Base-by-base conservation (phyloP, 495 filamentous ascomycete genomes). In the Sporormia fimetaria region DNA sequence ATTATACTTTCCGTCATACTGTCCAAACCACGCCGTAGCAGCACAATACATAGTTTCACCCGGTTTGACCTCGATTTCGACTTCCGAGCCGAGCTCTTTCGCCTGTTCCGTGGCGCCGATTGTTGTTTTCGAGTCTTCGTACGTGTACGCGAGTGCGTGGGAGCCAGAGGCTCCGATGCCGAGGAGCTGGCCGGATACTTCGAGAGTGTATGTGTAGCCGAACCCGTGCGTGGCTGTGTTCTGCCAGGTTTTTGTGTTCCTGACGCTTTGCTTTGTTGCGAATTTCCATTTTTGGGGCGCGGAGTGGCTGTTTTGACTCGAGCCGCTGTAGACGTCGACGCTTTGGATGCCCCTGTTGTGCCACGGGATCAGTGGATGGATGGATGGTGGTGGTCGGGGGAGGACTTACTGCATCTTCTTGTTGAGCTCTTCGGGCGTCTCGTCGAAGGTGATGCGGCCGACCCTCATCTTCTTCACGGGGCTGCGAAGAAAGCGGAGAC, bases 231-330 rank as follows among this genome's bases (percentile, higher is more conserved):
- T 42, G 3, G 31, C 32, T 3, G 45, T 49, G 18, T 23, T 30
- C 20, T 31, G 25, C 26, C 29, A 49, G 4, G 28, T 23, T 33
- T 49, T 49, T 14, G 17, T 31, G 4, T 27, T 29, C 11, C 38
- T 33, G 8, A 21, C 15, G 1, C 31, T 37, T 9, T 37, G 27
- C 9, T 23, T 32, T 28, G 42, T 49, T 1, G 24, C 27, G 33
- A 49, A 49, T n/a, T 31, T 49, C 33, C 37, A 49, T 11, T 37
- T 49, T 27, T 49, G 38, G 32, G 23, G 30, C 25, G n/a, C 33
- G 15, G 30, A 6, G 31, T 30, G 18, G 32, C 11, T 26, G 24
- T 49, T 49, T 16, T 37, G 42, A 28, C 42, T 37, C 32, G 42
- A 37, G 1, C 38, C 45, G 27, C 42, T 42, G 20, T 49, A 37